A percentile compares a stretch with the other conserved stretches of the same genome.
These are phyloP conservation scores for Heritiera littoralis DNA, from an alignment of 345 rosid species.

Conservation along the genomic window DNA sequence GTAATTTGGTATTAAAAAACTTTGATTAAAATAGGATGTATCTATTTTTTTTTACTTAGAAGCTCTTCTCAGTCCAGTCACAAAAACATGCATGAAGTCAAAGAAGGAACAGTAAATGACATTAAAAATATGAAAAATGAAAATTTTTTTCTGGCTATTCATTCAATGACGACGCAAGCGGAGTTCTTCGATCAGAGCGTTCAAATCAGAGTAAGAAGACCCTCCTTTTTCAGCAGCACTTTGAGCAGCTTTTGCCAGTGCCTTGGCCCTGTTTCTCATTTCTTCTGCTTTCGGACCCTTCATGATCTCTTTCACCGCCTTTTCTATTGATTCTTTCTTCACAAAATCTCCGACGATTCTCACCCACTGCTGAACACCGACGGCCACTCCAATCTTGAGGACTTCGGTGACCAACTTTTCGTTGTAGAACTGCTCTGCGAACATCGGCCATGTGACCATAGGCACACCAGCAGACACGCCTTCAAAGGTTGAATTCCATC, in stretches of 20 bases:
- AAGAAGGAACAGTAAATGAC: too few relatives aligned
- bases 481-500: conserved; percentile 61
- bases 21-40: too few relatives aligned
- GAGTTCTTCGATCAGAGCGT: conserved; percentile 33
- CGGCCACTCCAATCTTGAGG: conserved; percentile 40
- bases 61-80: too few relatives aligned
- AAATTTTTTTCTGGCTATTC: background rate
- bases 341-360: conserved; percentile 31
- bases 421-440: conserved; percentile 53
- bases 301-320: conserved; percentile 41
- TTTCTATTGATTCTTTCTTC: conserved; percentile 41
- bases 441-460: conserved; percentile 53
- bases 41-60: too few relatives aligned
- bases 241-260: conserved; percentile 28
- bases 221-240: conserved; percentile 39
- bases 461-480: conserved; percentile 52
- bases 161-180: background rate
- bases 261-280: conserved; percentile 33
- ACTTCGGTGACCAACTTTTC: conserved; percentile 48
- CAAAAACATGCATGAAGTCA: too few relatives aligned
- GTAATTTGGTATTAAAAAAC: too few relatives aligned
- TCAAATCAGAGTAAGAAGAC: conserved; percentile 34
- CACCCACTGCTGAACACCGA: conserved; percentile 38
- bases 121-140: background rate
- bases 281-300: conserved; percentile 33